Evolutionary conservation across 768 basidiomycete genomes (phyloP).

Genomic region (Cystobasidium ongulense): DNA sequence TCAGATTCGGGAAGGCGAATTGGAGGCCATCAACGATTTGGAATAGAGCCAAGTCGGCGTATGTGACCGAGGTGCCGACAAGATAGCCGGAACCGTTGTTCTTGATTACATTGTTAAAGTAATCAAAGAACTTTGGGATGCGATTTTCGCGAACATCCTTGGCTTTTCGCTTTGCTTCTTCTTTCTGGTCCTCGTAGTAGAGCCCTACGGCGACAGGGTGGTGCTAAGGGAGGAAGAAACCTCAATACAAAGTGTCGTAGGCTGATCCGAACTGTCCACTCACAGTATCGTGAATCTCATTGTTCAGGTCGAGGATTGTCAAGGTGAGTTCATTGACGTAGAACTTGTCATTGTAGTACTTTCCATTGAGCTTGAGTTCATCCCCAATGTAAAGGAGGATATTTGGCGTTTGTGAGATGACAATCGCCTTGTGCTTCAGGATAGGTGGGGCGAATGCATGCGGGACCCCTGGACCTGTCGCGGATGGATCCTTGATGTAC

Average conservation of each 20-base stretch:
- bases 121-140: constrained; percentile 49
- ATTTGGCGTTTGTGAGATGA: constrained; percentile 40
- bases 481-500: constrained; percentile 15
- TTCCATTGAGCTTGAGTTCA: constrained; percentile 9
- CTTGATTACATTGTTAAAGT: constrained; percentile 46
- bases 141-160: constrained; percentile 46
- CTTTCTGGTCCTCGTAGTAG: constrained; percentile 51
- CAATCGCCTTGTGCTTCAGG: constrained; percentile 40
- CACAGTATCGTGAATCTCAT: constrained; percentile 45
- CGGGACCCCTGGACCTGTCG: neutral
- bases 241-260: too few relatives aligned
- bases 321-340: constrained; percentile 29
- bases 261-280: neutral
- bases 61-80: constrained; percentile 45
- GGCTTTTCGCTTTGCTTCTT: constrained; percentile 45
- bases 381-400: constrained; percentile 40
- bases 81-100: constrained; percentile 41
- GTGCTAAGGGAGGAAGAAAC: constrained; percentile 36
- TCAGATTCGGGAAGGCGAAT: constrained; percentile 47
- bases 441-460: constrained; percentile 49
- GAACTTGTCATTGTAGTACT: constrained; percentile 25
- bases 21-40: constrained; percentile 46
- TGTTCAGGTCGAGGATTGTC: constrained; percentile 42
- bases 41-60: constrained; percentile 50
- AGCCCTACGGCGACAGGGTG: constrained; percentile 46